Evolutionary conservation across 2,329 filamentous ascomycete species (phyloP).

Genomic region (Colletotrichum lupini): DNA sequence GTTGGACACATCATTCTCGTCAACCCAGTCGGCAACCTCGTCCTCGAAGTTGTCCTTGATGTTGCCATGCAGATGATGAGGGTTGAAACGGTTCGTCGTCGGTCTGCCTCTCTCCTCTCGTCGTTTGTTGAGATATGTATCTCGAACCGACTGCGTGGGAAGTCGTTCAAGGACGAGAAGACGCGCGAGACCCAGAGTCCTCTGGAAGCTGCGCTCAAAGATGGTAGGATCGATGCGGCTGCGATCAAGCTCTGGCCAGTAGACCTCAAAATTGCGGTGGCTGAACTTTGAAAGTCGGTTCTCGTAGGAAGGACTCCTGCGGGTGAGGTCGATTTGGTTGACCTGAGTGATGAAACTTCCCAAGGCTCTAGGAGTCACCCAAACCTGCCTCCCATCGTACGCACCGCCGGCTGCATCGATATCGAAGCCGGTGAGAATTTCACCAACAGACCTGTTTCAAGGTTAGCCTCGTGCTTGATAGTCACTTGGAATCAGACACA

Average conservation of each 20-base stretch:
- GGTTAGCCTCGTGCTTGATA: neutral
- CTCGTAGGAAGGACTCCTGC: conserved; percentile 88
- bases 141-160: conserved; percentile 74
- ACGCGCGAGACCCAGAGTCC: conserved; percentile 81
- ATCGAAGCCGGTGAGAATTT: conserved; percentile 86
- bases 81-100: conserved; percentile 54
- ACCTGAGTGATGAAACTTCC: conserved; percentile 84
- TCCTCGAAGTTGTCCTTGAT: conserved; percentile 83
- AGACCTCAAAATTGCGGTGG: conserved; percentile 85
- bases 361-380: conserved; percentile 79
- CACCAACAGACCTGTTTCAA: neutral
- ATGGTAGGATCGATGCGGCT: conserved; percentile 86
- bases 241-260: conserved; percentile 80
- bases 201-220: conserved; percentile 82
- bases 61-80: conserved; percentile 68
- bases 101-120: conserved; percentile 80
- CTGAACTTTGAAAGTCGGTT: conserved; percentile 89
- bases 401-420: conserved; percentile 87
- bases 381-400: conserved; percentile 85
- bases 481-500: conserved; percentile 56
- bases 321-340: conserved; percentile 82
- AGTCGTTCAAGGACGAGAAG: conserved; percentile 84
- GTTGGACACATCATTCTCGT: conserved; percentile 79
- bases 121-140: conserved; percentile 76
- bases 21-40: conserved; percentile 86